These are phyloP conservation scores for Pseudozyma sp. DNA, from an alignment of 1,284 basidiomycete species.

Conservation along the genomic window DNA sequence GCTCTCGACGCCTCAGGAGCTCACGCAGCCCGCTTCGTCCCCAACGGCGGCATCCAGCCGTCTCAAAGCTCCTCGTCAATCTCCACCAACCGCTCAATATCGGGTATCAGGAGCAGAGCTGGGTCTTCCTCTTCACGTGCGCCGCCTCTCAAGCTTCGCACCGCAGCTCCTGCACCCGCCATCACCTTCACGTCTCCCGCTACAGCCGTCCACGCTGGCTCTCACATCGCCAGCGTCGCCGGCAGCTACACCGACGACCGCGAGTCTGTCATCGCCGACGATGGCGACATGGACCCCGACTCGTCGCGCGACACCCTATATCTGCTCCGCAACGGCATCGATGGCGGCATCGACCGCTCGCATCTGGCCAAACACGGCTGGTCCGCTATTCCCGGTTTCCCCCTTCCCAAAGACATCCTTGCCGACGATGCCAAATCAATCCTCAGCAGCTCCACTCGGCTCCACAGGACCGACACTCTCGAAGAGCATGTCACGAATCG, in stretches of 20 bases:
- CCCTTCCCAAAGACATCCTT: slow-evolving; percentile 60
- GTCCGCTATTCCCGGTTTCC: slow-evolving; percentile 61
- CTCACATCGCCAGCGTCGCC: slow-evolving; percentile 27
- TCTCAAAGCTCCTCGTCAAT: slow-evolving; percentile 26
- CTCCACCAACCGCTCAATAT: slow-evolving; percentile 18
- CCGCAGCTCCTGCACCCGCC: slow-evolving; percentile 48
- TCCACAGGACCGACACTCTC: slow-evolving; percentile 47
- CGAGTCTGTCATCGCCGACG: slow-evolving; percentile 40
- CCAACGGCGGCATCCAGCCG: slow-evolving; percentile 13
- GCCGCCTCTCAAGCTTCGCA: slow-evolving; percentile 38
- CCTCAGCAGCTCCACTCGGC: slow-evolving; percentile 52
- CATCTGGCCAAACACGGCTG: slow-evolving; percentile 52
- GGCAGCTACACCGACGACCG: slow-evolving; percentile 47
- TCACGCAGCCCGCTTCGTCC: neutral
- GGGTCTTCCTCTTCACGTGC: slow-evolving; percentile 7
- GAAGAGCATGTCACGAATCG: slow-evolving; percentile 37
- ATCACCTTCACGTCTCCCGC: slow-evolving; percentile 54
- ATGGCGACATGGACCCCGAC: slow-evolving; percentile 41
- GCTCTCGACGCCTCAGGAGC: slow-evolving; percentile 4
- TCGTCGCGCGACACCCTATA: slow-evolving; percentile 39
- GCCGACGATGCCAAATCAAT: slow-evolving; percentile 62
- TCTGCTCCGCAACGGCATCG: slow-evolving; percentile 30
- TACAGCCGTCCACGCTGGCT: slow-evolving; percentile 39
- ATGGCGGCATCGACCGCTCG: slow-evolving; percentile 35
- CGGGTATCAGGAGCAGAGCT: slow-evolving; percentile 9